Base-by-base conservation (phyloP, 192 early-diverging fungal genomes). In the Coemansia erecta region DNA sequence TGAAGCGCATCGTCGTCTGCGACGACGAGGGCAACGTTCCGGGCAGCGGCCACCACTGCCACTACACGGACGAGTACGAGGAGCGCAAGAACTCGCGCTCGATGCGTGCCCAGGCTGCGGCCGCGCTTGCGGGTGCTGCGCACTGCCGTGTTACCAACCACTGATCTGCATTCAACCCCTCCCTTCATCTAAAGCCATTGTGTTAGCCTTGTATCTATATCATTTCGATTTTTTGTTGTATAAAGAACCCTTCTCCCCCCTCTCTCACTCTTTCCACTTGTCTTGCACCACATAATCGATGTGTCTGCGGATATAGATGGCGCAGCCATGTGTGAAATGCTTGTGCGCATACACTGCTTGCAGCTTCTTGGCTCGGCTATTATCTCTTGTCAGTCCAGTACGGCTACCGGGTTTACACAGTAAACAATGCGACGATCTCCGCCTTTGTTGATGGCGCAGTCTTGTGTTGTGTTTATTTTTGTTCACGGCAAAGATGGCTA, bases 1-100 rank as follows among this genome's bases (percentile, higher is more conserved):
- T 97, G 71, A 68, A 89, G 66, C 79, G 50, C 40, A 84, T 93
- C 9, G 69, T 78, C 40, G 82, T 81, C 9, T 93, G 91, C 65
- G 50, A 73, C 44, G 74, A 72, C 45, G 63, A 70, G 26, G 81
- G 81, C 13, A 12, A n/a, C 15, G 71, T 73, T 10, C 62, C 68
- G 23, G 66, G 66, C 59, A 68, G 71, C 49, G 60, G 58, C 50
- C 35, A 44, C 22, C 81, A 82, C 56, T 47, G 43, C 10, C 81
- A 82, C 59, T 82, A 79, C 61, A 82, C 81, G 1, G 81, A 82
- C 61, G 81, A 82, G 49, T 80, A 70, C 41, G 68, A 70, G 61
- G 77, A 80, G 64, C 66, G 72, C 57, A 56, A 64, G 58, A 65
- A 70, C 53, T 73, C 70, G 40, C 63, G 67, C 33, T 54, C 61